Conservation (phyloP, 805 yeast genomes). For the Yamadazyma laniorum region DNA sequence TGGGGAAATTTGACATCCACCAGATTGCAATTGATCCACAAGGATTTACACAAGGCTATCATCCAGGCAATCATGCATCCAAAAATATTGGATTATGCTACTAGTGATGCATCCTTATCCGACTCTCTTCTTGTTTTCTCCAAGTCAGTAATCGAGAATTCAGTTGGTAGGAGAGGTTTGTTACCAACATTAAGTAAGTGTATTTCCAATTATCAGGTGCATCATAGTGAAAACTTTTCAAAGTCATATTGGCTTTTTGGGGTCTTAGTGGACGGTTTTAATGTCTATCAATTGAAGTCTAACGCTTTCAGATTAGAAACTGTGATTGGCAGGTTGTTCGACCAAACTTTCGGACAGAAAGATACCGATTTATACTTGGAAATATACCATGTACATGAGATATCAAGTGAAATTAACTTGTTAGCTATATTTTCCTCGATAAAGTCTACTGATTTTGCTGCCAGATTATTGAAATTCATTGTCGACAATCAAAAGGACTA, state of each 20-base stretch:
- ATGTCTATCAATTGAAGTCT: constrained; percentile 52
- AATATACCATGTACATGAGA: constrained; percentile 59
- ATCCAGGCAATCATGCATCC: constrained; percentile 51
- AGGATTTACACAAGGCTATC: constrained; percentile 55
- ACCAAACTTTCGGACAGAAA: constrained; percentile 34
- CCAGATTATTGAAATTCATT: constrained; percentile 32
- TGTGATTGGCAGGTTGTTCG: constrained; percentile 53
- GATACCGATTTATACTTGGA: constrained; percentile 35
- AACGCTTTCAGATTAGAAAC: constrained; percentile 61
- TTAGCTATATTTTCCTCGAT: constrained; percentile 44
- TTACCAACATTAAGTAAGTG: constrained; percentile 56
- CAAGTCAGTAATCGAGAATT: constrained; percentile 42
- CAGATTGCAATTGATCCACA: constrained; percentile 64
- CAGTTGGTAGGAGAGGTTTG: constrained; percentile 65
- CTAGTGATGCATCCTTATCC: constrained; percentile 24
- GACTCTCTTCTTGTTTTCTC: constrained; percentile 34
- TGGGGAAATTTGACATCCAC: constrained; percentile 62
- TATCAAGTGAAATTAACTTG: constrained; percentile 49
- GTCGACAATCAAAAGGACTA: constrained; percentile 36
- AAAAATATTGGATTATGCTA: constrained; percentile 37
- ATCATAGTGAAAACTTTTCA: constrained; percentile 33
- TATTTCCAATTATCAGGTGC: constrained; percentile 45
- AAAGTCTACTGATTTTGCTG: constrained; percentile 26
- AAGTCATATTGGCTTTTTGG: constrained; percentile 49
- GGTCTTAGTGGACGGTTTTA: constrained; percentile 45